Conservation (phyloP, 441 rosid genomes). For the Capsella rubella region DNA sequence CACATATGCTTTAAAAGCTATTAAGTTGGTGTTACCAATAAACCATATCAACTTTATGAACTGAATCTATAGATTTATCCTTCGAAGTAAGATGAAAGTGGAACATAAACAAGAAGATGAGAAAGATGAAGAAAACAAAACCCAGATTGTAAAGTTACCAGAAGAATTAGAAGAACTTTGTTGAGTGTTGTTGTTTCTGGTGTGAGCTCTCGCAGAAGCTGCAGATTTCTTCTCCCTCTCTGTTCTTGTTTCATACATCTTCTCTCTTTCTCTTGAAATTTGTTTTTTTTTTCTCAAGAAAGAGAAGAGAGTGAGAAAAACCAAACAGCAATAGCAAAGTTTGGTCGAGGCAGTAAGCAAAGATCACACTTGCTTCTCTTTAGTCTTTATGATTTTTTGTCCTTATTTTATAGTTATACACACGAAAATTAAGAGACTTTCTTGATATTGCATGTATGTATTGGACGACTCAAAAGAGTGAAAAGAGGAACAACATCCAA, state of each 20-base stretch:
- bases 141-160: slow-evolving; percentile 16
- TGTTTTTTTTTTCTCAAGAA: not conserved
- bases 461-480: too few relatives aligned
- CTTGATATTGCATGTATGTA: too few relatives aligned
- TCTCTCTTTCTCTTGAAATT: not conserved
- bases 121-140: not conserved
- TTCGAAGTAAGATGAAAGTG: too few relatives aligned
- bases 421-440: not conserved
- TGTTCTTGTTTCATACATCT: slow-evolving; percentile 25
- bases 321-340: not conserved
- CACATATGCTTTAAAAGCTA: not conserved
- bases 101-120: not conserved
- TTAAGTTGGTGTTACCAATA: not conserved
- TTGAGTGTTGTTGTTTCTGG: slow-evolving; percentile 28
- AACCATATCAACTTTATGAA: not conserved
- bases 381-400: slow-evolving; percentile 10
- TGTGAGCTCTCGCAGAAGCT: slow-evolving; percentile 26
- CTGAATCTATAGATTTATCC: too few relatives aligned
- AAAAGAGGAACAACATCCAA: too few relatives aligned
- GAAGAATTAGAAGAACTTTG: slow-evolving; percentile 8
- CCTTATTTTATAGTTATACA: not conserved
- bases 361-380: not conserved
- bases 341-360: not conserved
- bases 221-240: slow-evolving; percentile 13
- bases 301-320: slow-evolving; percentile 5